Conservation (phyloP, 495 filamentous ascomycete species). For the Aspergillus panamensis region DNA sequence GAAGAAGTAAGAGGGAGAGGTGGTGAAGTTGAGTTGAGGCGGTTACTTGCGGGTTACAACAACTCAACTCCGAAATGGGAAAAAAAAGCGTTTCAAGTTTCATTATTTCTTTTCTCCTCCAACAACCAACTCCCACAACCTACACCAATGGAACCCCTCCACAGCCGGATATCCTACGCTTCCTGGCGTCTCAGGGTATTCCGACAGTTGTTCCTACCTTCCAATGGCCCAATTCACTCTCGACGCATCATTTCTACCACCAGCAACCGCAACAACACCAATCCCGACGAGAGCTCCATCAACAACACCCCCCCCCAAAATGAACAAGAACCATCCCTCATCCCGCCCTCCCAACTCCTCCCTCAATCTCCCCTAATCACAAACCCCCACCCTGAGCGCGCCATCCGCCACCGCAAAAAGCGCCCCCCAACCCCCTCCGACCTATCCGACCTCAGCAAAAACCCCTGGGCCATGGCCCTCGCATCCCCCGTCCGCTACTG, state of each 20-base stretch:
- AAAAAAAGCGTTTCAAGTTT: too few species aligned
- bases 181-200: constrained; percentile 37
- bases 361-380: constrained; percentile 41
- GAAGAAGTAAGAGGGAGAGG: constrained; percentile 1
- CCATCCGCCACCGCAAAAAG: constrained; percentile 25
- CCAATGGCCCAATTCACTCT: not conserved
- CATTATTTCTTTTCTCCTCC: constrained; percentile 9
- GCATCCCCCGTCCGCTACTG: constrained; percentile 64
- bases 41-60: constrained; percentile 1
- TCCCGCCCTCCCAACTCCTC: constrained; percentile 35
- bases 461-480: constrained; percentile 54
- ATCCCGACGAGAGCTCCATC: constrained; percentile 1
- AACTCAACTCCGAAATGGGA: constrained; percentile 1
- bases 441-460: constrained; percentile 27
- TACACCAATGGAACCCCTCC: constrained; percentile 31
- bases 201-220: constrained; percentile 23
- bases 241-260: constrained; percentile 5
- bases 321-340: not conserved
- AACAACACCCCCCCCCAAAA: not conserved
- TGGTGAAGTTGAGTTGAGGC: constrained; percentile 2
- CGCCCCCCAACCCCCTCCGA: constrained; percentile 43
- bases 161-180: constrained; percentile 27
- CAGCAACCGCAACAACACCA: not conserved
- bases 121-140: not conserved
- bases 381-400: constrained; percentile 17